Base-by-base conservation (phyloP, 1,284 basidiomycete species). In the Heimioporus punctisporus region DNA sequence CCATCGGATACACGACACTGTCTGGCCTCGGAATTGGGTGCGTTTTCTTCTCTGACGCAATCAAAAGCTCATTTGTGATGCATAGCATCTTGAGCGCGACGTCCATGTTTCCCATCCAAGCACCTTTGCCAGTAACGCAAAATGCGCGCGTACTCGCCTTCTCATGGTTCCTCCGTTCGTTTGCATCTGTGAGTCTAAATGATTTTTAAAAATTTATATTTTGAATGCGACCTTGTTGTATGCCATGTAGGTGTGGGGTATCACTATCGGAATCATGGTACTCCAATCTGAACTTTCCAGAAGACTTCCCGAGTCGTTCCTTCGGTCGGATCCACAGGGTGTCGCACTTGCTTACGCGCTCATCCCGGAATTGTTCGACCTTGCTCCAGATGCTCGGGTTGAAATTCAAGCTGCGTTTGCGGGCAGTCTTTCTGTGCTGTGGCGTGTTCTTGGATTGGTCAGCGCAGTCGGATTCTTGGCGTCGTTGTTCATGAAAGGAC, bases 61-160 rank as follows among this genome's bases (percentile, higher is more conserved):
- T 34, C 19, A 10, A 11, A 11, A 21, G 21, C 15, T 17, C n/a
- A 28, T 45, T 23, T 30, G 17, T 45, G 27, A 17, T 15, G n/a
- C n/a, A 24, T 26, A 45, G 44, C 26, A n/a, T 12, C 15, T 19
- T 57, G 23, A 19, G 7, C 14, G 39, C 47, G 4, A 51, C 45
- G 7, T 27, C 45, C 6, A 50, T 50, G 54, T 68, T 60, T 48
- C 64, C 68, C 5, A 62, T 74, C 26, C 68, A 73, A n/a, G 72
- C 76, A 6, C 73, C 74, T 0, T 57, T 76, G 1, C 65, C 68
- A 3, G 59, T 68, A 6, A 54, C 57, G 1, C 50, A 65, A 28
- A 74, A 70, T 49, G 72, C 72, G 6, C 59, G 60, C 37, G 70
- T 70, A 1, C 60, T 74, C n/a, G 65, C 70, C 2, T 64, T 73